phyloP scores from a whole-genome alignment of 805 yeast species.

The Torulaspora delbrueckii region DNA sequence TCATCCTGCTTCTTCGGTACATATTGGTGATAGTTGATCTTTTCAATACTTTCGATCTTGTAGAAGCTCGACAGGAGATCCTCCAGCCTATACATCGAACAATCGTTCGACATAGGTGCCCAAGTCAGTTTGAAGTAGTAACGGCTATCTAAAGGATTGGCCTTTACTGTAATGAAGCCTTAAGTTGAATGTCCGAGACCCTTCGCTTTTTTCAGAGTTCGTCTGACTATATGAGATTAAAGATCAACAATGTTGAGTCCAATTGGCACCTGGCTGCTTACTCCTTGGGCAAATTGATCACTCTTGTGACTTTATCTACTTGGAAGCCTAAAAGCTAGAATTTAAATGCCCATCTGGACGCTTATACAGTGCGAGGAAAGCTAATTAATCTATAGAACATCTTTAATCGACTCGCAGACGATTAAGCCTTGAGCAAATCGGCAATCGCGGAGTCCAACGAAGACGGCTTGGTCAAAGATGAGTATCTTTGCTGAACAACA shows the following conservation, averaged over 20 bases:
- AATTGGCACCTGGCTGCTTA: neutral
- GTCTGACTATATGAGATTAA: neutral
- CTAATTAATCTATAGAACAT: neutral
- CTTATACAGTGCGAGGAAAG: neutral
- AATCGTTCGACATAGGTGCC: slow-evolving; percentile 7
- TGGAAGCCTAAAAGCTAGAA: no score
- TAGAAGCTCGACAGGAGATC: slow-evolving; percentile 31
- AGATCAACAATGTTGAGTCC: no score
- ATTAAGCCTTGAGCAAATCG: slow-evolving; percentile 39
- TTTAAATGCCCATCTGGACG: no score
- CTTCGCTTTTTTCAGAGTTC: neutral
- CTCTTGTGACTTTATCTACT: no score
- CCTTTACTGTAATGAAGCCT: neutral
- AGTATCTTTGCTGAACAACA: slow-evolving; percentile 52
- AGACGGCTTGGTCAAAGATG: slow-evolving; percentile 67
- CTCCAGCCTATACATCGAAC: slow-evolving; percentile 23
- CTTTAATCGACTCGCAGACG: neutral
- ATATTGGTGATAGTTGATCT: slow-evolving; percentile 34
- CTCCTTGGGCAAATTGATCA: no score
- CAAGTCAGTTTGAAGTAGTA: neutral
- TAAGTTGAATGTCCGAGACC: neutral
- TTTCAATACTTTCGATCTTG: slow-evolving; percentile 27
- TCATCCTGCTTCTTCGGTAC: slow-evolving; percentile 36
- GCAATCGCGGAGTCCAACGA: slow-evolving; percentile 56
- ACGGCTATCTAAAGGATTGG: neutral